Evolutionary conservation across 1,284 basidiomycete genomes (phyloP).

Genomic region (Trametes hirsuta): DNA sequence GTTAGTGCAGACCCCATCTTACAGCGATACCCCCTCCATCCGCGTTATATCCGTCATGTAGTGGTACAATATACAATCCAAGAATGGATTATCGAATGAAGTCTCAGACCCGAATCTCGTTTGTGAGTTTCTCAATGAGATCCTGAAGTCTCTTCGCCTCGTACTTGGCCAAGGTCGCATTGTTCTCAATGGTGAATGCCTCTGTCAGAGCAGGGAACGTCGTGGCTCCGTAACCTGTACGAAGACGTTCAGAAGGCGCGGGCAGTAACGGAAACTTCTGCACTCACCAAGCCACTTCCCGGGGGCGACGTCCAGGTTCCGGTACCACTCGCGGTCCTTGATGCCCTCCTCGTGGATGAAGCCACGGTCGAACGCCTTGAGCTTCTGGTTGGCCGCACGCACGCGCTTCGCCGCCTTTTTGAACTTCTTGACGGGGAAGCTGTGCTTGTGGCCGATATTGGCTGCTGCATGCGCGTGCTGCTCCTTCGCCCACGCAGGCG

Average conservation of each 20-base stretch:
- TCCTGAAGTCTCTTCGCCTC: slow-evolving; percentile 67
- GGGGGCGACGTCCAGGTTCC: slow-evolving; percentile 86
- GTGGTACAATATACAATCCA: slow-evolving; percentile 3
- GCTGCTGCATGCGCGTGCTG: slow-evolving; percentile 6
- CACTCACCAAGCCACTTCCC: slow-evolving; percentile 87
- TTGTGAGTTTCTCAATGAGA: slow-evolving; percentile 47
- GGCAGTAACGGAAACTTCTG: background rate
- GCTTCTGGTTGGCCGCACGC: slow-evolving; percentile 67
- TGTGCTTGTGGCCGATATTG: slow-evolving; percentile 6
- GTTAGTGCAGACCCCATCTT: no score
- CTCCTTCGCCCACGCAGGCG: slow-evolving; percentile 14
- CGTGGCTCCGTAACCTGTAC: slow-evolving; percentile 81
- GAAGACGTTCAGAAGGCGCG: background rate
- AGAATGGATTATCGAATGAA: background rate
- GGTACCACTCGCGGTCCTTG: slow-evolving; percentile 84
- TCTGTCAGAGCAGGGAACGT: slow-evolving; percentile 86
- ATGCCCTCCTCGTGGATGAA: slow-evolving; percentile 84
- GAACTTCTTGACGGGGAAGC: slow-evolving; percentile 36
- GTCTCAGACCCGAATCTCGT: slow-evolving; percentile 22
- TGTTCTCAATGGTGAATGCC: slow-evolving; percentile 73
- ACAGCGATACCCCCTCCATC: background rate
- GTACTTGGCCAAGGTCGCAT: slow-evolving; percentile 58
- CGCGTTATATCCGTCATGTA: background rate
- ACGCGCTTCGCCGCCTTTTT: slow-evolving; percentile 67
- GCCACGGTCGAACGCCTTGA: slow-evolving; percentile 79